These are phyloP conservation scores for Globisporangium sylvaticum DNA, from an alignment of 352 stramenopile species.

Conservation along the genomic window DNA sequence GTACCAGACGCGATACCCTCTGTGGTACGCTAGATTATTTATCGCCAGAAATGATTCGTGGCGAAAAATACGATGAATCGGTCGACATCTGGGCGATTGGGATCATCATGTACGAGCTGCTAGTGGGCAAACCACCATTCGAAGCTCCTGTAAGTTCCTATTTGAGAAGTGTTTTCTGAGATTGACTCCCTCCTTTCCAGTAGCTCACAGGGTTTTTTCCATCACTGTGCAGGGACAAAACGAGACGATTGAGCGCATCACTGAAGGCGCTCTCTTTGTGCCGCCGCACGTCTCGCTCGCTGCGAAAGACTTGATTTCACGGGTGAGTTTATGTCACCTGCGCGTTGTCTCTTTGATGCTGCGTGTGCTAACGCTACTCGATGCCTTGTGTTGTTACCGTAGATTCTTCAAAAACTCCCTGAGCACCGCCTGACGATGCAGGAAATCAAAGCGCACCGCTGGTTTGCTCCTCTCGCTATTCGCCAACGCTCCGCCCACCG, in stretches of 20 bases:
- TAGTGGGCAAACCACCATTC: conserved; percentile 97
- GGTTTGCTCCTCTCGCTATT: conserved; percentile 56
- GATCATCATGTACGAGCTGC: conserved; percentile 98
- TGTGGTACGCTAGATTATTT: conserved; percentile 99
- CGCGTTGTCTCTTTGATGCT: neutral
- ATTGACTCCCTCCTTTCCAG: neutral
- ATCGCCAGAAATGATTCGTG: conserved; percentile 99
- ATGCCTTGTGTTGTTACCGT: neutral
- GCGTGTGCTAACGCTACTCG: neutral
- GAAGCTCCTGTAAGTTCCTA: conserved; percentile 80
- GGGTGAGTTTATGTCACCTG: conserved; percentile 26
- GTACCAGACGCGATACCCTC: conserved; percentile 93
- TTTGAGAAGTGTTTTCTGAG: neutral
- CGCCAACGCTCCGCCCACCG: conserved; percentile 43
- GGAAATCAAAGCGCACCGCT: conserved; percentile 74
- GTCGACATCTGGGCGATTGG: conserved; percentile 99
- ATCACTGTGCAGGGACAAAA: conserved; percentile 77
- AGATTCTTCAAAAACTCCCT: conserved; percentile 78
- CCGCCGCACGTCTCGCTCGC: conserved; percentile 65
- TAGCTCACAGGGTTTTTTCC: neutral
- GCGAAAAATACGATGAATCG: conserved; percentile 96
- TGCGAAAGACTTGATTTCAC: conserved; percentile 69
- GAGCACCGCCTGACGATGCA: conserved; percentile 52
- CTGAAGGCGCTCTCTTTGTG: conserved; percentile 63
- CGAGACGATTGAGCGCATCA: conserved; percentile 96